These are phyloP conservation scores for Gyrodon lividus DNA, from an alignment of 768 basidiomycete species.

Conservation along the genomic window DNA sequence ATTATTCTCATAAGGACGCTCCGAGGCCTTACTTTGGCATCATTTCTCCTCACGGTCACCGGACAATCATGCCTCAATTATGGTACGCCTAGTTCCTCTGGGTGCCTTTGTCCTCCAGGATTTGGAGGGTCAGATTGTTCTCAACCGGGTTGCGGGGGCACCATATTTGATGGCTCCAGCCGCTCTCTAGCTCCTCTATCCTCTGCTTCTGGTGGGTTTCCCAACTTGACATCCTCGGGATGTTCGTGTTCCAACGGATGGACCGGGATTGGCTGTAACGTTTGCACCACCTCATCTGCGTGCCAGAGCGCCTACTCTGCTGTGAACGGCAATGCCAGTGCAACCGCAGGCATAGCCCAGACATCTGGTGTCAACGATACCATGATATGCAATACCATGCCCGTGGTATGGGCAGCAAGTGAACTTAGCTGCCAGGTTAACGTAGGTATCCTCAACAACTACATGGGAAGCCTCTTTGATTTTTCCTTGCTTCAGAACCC, in stretches of 20 bases:
- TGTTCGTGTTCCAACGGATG: constrained; percentile 77
- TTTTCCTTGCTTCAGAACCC: constrained; percentile 58
- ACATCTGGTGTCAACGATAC: constrained; percentile 53
- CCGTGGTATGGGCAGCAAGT: constrained; percentile 73
- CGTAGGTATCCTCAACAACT: constrained; percentile 46
- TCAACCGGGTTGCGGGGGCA: constrained; percentile 74
- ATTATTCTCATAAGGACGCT: background rate
- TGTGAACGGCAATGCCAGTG: constrained; percentile 35
- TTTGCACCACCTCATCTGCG: constrained; percentile 64
- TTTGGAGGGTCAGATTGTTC: constrained; percentile 74
- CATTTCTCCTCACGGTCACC: constrained; percentile 10
- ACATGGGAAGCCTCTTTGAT: background rate
- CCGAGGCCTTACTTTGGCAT: constrained; percentile 9
- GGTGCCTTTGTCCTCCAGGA: constrained; percentile 78
- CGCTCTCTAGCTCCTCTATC: constrained; percentile 49
- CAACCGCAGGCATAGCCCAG: constrained; percentile 27
- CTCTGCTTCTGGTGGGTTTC: constrained; percentile 40
- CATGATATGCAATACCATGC: constrained; percentile 66
- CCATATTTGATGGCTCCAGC: constrained; percentile 68
- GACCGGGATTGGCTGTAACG: constrained; percentile 78
- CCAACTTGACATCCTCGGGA: constrained; percentile 63
- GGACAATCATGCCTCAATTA: constrained; percentile 31
- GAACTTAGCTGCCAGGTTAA: constrained; percentile 84
- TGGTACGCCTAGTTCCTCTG: constrained; percentile 20
- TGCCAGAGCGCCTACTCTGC: constrained; percentile 65